Percentiles rank a stretch among this genome's conserved stretches.
These are phyloP conservation scores for Tetracladium setigerum DNA, from an alignment of 495 filamentous ascomycete genomes.

Conservation along the genomic window DNA sequence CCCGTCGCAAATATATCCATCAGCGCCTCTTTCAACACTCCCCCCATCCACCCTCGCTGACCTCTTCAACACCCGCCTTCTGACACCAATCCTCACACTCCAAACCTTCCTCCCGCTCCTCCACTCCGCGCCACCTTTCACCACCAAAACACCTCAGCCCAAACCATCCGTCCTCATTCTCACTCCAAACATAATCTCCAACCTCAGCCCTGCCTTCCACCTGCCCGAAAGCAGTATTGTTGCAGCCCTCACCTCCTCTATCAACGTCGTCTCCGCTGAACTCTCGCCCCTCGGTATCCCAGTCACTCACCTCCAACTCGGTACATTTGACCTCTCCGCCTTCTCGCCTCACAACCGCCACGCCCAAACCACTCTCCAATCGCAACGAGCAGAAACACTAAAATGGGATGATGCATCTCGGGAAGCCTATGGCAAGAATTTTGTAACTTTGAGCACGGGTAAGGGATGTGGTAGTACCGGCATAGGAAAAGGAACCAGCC, in stretches of 20 bases:
- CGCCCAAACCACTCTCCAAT: conserved; percentile 2
- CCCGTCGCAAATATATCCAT: conserved; percentile 60
- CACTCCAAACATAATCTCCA: conserved; percentile 77
- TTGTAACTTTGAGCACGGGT: conserved; percentile 38
- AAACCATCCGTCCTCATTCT: conserved; percentile 65
- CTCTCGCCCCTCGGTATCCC: conserved; percentile 61
- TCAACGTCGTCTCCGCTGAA: conserved; percentile 66
- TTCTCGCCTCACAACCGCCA: conserved; percentile 28
- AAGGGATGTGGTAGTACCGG: conserved; percentile 32
- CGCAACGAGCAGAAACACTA: conserved; percentile 46
- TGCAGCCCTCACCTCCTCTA: conserved; percentile 74
- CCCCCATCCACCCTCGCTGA: conserved; percentile 78
- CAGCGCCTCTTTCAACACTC: conserved; percentile 74
- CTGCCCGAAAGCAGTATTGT: conserved; percentile 72
- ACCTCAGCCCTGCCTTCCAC: conserved; percentile 76
- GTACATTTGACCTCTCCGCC: conserved; percentile 64
- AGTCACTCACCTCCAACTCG: conserved; percentile 78
- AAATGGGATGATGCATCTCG: conserved; percentile 54
- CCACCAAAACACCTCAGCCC: conserved; percentile 22
- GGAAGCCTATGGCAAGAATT: conserved; percentile 48
- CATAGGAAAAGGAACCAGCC: conserved; percentile 52
- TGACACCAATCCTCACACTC: conserved; percentile 80
- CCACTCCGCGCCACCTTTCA: conserved; percentile 36
- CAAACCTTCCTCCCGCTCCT: conserved; percentile 83
- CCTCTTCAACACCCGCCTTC: conserved; percentile 81